These are phyloP conservation scores for Pleurotus pulmonarius DNA, from an alignment of 768 basidiomycete species.

Conservation along the genomic window DNA sequence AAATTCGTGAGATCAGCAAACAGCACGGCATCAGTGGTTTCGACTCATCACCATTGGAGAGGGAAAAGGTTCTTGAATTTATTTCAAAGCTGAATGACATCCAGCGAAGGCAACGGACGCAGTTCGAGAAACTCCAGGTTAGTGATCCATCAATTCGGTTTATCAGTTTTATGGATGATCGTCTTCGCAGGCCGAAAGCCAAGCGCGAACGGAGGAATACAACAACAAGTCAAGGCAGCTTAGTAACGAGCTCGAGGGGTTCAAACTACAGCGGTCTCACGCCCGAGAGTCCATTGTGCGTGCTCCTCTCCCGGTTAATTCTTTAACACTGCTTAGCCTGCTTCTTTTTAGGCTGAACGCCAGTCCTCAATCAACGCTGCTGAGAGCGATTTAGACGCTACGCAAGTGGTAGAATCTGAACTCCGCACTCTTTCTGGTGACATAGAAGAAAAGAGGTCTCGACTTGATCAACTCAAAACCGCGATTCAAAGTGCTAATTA, in stretches of 20 bases:
- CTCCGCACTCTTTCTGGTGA: constrained; percentile 54
- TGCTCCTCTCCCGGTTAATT: background rate
- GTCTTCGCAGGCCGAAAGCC: constrained; percentile 45
- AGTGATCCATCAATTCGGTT: constrained; percentile 1
- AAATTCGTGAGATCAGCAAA: constrained; percentile 66
- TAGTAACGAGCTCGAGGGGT: constrained; percentile 48
- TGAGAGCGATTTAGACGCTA: constrained; percentile 54
- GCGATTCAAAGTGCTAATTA: constrained; percentile 60
- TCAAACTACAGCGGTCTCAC: constrained; percentile 49
- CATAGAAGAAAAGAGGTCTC: constrained; percentile 63
- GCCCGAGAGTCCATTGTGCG: constrained; percentile 59
- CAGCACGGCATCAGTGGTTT: constrained; percentile 74
- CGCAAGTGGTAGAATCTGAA: constrained; percentile 50
- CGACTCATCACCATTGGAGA: constrained; percentile 63
- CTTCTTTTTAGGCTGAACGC: constrained; percentile 37
- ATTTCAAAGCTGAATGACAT: constrained; percentile 59
- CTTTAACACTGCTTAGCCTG: background rate
- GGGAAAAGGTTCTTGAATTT: constrained; percentile 73
- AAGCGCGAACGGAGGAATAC: constrained; percentile 59
- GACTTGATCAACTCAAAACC: constrained; percentile 55
- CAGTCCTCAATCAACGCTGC: constrained; percentile 47
- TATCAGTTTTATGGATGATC: background rate
- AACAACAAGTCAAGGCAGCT: constrained; percentile 54
- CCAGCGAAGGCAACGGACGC: constrained; percentile 55
- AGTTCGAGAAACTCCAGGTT: constrained; percentile 70